Conservation (phyloP, 2,329 filamentous ascomycete species). For the Trichoderma sp. region DNA sequence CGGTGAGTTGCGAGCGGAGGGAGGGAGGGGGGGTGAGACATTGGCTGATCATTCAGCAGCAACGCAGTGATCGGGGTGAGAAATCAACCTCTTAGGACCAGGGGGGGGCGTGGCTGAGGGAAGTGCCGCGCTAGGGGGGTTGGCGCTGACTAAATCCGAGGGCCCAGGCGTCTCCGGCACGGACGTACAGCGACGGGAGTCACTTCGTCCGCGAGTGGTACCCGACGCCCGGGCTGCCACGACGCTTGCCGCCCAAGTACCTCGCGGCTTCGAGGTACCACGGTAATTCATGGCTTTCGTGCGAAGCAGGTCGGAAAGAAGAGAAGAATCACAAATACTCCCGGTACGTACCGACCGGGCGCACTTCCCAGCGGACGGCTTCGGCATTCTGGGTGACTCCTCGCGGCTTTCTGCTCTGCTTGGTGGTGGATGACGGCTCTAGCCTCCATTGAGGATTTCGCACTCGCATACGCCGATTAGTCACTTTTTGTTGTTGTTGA, state of each 20-base stretch:
- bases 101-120: background rate
- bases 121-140: background rate
- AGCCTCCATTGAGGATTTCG: background rate
- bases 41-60: conserved; percentile 13
- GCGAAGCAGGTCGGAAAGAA: background rate
- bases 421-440: conserved; percentile 10
- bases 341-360: background rate
- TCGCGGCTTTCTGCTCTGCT: background rate
- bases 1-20: conserved; percentile 22
- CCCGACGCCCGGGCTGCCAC: conserved; percentile 24
- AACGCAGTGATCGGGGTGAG: background rate
- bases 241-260: conserved; percentile 20
- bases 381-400: conserved; percentile 27
- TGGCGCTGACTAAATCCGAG: conserved; percentile 30
- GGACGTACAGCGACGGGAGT: conserved; percentile 16
- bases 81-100: background rate
- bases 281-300: background rate
- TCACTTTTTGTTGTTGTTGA: background rate
- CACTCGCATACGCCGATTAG: conserved; percentile 19
- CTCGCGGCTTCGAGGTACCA: conserved; percentile 21
- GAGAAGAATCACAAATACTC: background rate
- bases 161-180: conserved; percentile 7
- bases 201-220: conserved; percentile 21
- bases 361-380: conserved; percentile 24
- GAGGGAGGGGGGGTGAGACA: conserved; percentile 24